Evolutionary conservation across 139 green algal genomes (phyloP), one percentile per base, ranked within the genome.

Genomic region (Desmodesmus armatus): DNA sequence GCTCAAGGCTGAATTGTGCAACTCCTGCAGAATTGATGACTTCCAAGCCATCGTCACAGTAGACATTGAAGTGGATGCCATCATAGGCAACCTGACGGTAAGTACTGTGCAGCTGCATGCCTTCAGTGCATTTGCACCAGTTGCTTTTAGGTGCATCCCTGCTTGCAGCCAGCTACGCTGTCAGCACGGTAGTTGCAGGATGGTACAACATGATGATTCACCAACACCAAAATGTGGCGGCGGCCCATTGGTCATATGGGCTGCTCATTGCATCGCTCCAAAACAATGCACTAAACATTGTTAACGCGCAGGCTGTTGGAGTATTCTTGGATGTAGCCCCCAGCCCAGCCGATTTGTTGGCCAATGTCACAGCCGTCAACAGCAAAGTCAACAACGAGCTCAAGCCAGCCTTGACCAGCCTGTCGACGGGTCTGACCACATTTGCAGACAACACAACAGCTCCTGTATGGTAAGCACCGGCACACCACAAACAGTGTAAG

Each of bases 21-120:
- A n/a, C n/a, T n/a, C n/a, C n/a, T n/a, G n/a, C n/a, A n/a, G n/a
- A n/a, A 85, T 75, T 43, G 65, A 77, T 49, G 79, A 85, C 47
- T 43, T 85, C 29, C 79, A 85, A 69, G 69, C 51, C 39, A 80
- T 86, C 27, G 41, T 86, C 13, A 47, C 41, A 15, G 40, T 62
- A 5, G 49, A 86, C 2, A 43, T 86, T 0, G n/a, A 86, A 49
- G 47, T 86, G 37, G 5, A 49, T 5, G 58, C 55, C 19, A 31
- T 86, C 6, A 73, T 23, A 9, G 25, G 49, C 9, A 44, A 78
- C 6, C 51, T 86, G 11, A 80, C 67, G 49, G 80, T 80, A 51
- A 35, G 80, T 35, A 2, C 9, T 2, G 25, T 17, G 35, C 4
- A 29, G 21, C 5, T 78, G 41, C 35, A 55, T 41, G 73, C 67